Conservation (phyloP, 129 eudicot species). For the Apium graveolens region DNA sequence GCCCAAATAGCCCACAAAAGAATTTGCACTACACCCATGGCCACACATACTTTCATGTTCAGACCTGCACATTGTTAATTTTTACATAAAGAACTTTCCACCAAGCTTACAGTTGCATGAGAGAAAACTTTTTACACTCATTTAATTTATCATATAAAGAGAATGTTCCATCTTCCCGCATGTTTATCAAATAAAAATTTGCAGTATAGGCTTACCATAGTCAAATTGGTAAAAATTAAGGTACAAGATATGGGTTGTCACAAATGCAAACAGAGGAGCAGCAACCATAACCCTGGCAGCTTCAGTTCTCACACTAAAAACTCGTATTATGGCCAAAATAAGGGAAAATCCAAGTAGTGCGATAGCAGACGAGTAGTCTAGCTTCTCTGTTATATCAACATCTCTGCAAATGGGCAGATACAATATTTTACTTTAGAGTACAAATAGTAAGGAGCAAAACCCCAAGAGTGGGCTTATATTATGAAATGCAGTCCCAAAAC, state of each 20-base stretch:
- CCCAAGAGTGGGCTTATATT: neutral
- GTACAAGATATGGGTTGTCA: slow-evolving; percentile 81
- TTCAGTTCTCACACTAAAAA: slow-evolving; percentile 57
- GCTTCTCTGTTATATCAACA: slow-evolving; percentile 70
- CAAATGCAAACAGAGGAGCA: slow-evolving; percentile 78
- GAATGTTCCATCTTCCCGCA: neutral
- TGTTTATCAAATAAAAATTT: neutral
- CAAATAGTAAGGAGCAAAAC: neutral
- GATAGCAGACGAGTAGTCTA: slow-evolving; percentile 69
- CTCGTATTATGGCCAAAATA: slow-evolving; percentile 55
- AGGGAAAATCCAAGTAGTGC: slow-evolving; percentile 81
- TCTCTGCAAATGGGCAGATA: slow-evolving; percentile 49
- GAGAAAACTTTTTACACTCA: neutral
- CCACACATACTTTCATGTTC: slow-evolving; percentile 56
- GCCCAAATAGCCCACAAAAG: slow-evolving; percentile 82
- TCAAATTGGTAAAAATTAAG: slow-evolving; percentile 71
- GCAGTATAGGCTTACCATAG: slow-evolving; percentile 44
- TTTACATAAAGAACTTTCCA: neutral
- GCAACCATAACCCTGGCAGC: slow-evolving; percentile 91
- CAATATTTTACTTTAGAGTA: slow-evolving; percentile 8
- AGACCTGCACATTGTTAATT: slow-evolving; percentile 41
- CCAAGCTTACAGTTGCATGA: neutral
- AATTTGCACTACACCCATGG: slow-evolving; percentile 47
- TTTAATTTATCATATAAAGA: neutral
- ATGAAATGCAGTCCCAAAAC: neutral